Evolutionary conservation across 179 eudicot species (phyloP).

Genomic region (Silene coronaria): DNA sequence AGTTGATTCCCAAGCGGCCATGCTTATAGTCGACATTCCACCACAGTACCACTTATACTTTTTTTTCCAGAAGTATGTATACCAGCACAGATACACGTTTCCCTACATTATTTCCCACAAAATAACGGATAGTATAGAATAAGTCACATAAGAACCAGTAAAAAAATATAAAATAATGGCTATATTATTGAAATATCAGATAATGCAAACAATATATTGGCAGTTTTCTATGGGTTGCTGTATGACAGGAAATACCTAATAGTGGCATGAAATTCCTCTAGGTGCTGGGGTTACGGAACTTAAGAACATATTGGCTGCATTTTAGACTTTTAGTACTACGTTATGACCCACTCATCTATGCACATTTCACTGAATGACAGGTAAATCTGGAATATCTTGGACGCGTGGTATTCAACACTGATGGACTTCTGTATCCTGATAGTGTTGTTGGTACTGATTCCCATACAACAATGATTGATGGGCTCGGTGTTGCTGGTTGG

Average conservation of each 20-base stretch:
- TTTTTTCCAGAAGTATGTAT: neutral
- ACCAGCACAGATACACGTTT: neutral
- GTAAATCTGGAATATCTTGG: conserved; percentile 93
- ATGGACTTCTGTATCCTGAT: conserved; percentile 77
- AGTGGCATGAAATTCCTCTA: neutral
- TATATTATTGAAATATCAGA: neutral
- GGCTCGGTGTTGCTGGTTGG: conserved; percentile 97
- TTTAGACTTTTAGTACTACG: neutral
- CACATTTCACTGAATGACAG: conserved; percentile 33
- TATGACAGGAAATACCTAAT: neutral
- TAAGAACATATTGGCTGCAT: neutral
- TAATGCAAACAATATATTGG: neutral
- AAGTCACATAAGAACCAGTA: neutral
- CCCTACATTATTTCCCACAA: neutral
- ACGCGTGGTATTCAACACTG: conserved; percentile 79
- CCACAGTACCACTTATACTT: neutral
- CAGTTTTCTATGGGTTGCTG: neutral
- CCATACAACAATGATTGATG: conserved; percentile 93
- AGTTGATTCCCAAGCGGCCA: too few species aligned
- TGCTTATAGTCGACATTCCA: neutral
- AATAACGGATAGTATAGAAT: neutral
- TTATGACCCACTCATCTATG: neutral
- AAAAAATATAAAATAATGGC: neutral
- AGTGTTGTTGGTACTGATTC: conserved; percentile 97
- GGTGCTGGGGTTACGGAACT: neutral